phyloP scores from a whole-genome alignment of 2,329 filamentous ascomycete species.

The Claviceps sp. region DNA sequence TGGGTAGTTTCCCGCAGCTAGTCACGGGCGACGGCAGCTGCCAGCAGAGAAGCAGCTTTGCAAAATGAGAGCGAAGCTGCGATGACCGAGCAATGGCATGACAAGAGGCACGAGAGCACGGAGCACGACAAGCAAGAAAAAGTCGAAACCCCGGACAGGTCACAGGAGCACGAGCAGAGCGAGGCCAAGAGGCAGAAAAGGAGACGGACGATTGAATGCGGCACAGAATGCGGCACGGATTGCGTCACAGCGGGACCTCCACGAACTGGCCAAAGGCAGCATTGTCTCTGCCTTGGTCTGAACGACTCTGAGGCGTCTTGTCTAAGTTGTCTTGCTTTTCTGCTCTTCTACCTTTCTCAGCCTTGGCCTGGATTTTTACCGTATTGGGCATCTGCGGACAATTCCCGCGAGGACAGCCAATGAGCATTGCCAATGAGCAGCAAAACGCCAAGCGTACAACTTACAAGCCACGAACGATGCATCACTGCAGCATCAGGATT shows the following conservation, averaged over 20 bases:
- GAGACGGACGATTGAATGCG: conserved; percentile 4
- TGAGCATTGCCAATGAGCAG: no score
- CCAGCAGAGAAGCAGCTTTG: not conserved
- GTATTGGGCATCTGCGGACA: no score
- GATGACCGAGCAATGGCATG: not conserved
- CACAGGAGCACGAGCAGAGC: not conserved
- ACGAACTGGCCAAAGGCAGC: not conserved
- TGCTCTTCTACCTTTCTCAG: no score
- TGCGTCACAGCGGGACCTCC: conserved; percentile 1
- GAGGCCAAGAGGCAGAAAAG: not conserved
- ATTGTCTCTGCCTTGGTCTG: no score
- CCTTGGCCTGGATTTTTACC: no score
- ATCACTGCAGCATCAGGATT: no score
- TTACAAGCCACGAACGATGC: no score
- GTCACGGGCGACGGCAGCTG: not conserved
- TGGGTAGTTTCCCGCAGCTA: not conserved
- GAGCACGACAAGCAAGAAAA: not conserved
- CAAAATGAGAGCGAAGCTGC: not conserved
- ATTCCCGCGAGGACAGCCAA: no score
- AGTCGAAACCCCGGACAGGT: no score
- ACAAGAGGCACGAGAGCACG: not conserved
- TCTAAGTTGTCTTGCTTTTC: no score
- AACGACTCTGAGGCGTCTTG: no score
- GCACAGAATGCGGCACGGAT: conserved; percentile 5
- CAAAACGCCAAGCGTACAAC: no score